Evolutionary conservation across 2,329 filamentous ascomycete species (phyloP).

Genomic region (Aspergillus sp.): DNA sequence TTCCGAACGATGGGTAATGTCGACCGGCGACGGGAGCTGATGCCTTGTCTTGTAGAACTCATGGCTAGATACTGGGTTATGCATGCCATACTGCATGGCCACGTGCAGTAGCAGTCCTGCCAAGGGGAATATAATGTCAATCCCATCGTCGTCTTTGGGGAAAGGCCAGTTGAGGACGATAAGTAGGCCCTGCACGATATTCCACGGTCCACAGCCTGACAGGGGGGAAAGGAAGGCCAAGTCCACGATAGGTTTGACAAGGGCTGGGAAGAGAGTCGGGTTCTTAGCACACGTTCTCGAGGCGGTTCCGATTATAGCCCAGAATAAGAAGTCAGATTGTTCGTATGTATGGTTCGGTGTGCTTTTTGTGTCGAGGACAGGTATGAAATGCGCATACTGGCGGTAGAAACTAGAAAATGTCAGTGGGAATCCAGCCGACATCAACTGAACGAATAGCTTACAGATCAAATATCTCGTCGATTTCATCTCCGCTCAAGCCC

Average conservation of each 20-base stretch:
- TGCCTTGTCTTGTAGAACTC: conserved; percentile 40
- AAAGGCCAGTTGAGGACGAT: conserved; percentile 43
- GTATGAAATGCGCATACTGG: conserved; percentile 39
- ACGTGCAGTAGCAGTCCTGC: conserved; percentile 41
- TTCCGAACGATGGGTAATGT: conserved; percentile 38
- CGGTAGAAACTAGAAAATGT: conserved; percentile 33
- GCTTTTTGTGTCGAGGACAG: conserved; percentile 48
- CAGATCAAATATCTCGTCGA: conserved; percentile 41
- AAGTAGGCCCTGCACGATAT: conserved; percentile 38
- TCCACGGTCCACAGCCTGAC: conserved; percentile 30
- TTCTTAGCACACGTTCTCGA: conserved; percentile 40
- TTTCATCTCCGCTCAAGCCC: conserved; percentile 30
- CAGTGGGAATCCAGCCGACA: background rate
- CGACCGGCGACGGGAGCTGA: conserved; percentile 30
- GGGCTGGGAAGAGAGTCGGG: conserved; percentile 37
- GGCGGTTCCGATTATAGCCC: conserved; percentile 58
- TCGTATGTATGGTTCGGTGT: conserved; percentile 72
- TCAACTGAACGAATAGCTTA: conserved; percentile 13
- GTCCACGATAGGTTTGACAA: conserved; percentile 35
- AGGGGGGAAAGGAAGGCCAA: conserved; percentile 37
- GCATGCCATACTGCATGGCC: conserved; percentile 45
- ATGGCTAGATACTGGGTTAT: conserved; percentile 44
- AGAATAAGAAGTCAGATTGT: conserved; percentile 80
- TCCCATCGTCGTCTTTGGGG: conserved; percentile 31
- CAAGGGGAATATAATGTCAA: conserved; percentile 38